Base-by-base conservation (phyloP, 345 rosid genomes). In the Combretum micranthum region DNA sequence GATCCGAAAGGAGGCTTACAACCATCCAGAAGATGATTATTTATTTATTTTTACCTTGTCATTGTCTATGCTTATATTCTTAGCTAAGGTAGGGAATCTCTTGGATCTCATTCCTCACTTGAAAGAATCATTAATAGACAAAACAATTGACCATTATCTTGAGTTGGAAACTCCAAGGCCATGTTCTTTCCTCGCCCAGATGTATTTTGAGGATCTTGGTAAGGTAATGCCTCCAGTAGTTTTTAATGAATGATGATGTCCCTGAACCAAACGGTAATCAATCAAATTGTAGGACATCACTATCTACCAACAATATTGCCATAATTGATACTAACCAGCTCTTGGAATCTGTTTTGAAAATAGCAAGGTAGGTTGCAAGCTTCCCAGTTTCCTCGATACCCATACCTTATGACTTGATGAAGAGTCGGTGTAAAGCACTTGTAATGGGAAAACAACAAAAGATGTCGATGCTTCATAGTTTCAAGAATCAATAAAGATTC, bases 381-480 rank as follows among this genome's bases (percentile, higher is more conserved):
- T 65, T 75, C 69, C 85, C 88, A 13, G 81, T 78, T 60, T 81
- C 83, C 22, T 77, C 92, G 3, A 69, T 69, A 23, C 83, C 84
- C 52, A 62, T 88, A 58, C 87, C 98, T 26, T 88, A 88, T 68
- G 98, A 88, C 66, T 85, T 88, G 68, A 84, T 88, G 90, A 91
- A 75, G 77, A 86, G 69, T 71, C 98, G 86, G 53, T 91, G 98
- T 32, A 96, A 88, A 79, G 96, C 95, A 43, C 95, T 88, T 55
- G 80, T 84, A 53, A 65, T 72, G 6, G 95, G 88, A 52, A 88
- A 91, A 70, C 96, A 88, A 69, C 84, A 86, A 77, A 91, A 91
- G 82, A 91, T 91, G 98, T 84, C 90, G 2, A 83, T 88, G 56
- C 90, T 91, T 71, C 90, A 73, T 57, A 86, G 96, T 69, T 84